Percentiles rank a stretch among this genome's conserved stretches.
phyloP scores from a whole-genome alignment of 148 eudicot species.

The Nepenthes gracilis region DNA sequence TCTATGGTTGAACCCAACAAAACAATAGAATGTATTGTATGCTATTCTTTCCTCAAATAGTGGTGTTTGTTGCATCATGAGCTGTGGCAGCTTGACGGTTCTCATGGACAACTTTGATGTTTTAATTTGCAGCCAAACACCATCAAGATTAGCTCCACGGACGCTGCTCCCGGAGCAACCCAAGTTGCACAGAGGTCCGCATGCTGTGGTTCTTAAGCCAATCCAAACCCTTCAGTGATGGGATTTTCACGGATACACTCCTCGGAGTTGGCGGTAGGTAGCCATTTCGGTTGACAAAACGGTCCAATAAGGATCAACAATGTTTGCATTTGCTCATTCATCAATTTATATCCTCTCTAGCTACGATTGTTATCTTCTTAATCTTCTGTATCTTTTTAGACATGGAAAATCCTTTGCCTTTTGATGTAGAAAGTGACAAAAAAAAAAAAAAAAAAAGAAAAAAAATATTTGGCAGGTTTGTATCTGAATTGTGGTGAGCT shows the following conservation, averaged over 20 bases:
- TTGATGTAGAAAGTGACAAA: background rate
- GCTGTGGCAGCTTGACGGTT: background rate
- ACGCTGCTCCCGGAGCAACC: slow-evolving; percentile 35
- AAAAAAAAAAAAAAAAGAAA: background rate
- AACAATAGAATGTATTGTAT: too few relatives aligned
- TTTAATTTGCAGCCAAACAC: slow-evolving; percentile 41
- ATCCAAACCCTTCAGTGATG: background rate
- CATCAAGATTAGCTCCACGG: slow-evolving; percentile 50
- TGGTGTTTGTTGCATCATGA: background rate
- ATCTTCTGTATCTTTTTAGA: too few relatives aligned
- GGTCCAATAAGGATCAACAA: too few relatives aligned
- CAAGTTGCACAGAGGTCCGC: slow-evolving; percentile 63
- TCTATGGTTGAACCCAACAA: too few relatives aligned
- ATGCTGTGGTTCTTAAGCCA: slow-evolving; percentile 63
- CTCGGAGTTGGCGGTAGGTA: too few relatives aligned
- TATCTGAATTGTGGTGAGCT: too few relatives aligned
- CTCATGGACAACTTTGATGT: background rate
- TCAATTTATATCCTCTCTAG: too few relatives aligned
- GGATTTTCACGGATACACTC: background rate
- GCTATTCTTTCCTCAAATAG: background rate
- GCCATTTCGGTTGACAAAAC: too few relatives aligned
- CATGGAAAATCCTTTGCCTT: too few relatives aligned
- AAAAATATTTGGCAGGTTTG: too few relatives aligned
- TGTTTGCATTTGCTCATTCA: too few relatives aligned
- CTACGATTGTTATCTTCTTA: too few relatives aligned